Evolutionary conservation across 805 yeast species (phyloP).

Genomic region (Barnettozyma salicaria): DNA sequence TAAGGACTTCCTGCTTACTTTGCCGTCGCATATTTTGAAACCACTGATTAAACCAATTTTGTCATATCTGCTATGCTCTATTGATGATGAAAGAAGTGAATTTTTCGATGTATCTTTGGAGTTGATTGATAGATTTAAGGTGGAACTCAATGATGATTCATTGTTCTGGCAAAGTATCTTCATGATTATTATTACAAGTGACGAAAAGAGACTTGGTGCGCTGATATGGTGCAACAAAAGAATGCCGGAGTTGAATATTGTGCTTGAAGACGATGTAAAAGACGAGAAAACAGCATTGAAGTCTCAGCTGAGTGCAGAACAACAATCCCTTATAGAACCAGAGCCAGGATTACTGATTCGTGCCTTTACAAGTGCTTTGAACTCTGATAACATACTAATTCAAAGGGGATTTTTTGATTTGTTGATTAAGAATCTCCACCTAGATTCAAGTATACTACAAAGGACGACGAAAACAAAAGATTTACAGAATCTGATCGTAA

Average conservation of each 20-base stretch:
- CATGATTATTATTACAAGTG: slow-evolving; percentile 65
- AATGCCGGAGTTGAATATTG: slow-evolving; percentile 53
- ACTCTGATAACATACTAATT: slow-evolving; percentile 61
- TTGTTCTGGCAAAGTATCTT: slow-evolving; percentile 86
- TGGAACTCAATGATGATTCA: slow-evolving; percentile 53
- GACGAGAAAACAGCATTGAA: slow-evolving; percentile 24
- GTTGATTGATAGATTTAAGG: slow-evolving; percentile 55
- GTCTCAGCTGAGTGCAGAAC: slow-evolving; percentile 38
- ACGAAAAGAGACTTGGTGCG: slow-evolving; percentile 80
- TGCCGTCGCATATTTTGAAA: slow-evolving; percentile 45
- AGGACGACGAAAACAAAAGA: slow-evolving; percentile 45
- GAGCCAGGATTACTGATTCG: slow-evolving; percentile 75
- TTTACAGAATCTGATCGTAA: slow-evolving; percentile 49
- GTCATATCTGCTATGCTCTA: slow-evolving; percentile 73
- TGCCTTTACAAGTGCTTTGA: slow-evolving; percentile 65
- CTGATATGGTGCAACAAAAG: slow-evolving; percentile 64
- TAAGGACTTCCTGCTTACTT: slow-evolving; percentile 44
- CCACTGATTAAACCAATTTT: slow-evolving; percentile 62
- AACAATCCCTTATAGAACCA: slow-evolving; percentile 59
- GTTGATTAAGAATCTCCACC: slow-evolving; percentile 57
- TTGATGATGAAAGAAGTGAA: slow-evolving; percentile 90
- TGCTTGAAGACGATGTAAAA: slow-evolving; percentile 18
- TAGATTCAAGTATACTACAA: slow-evolving; percentile 54
- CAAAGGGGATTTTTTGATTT: slow-evolving; percentile 88
- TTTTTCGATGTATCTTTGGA: slow-evolving; percentile 56